A percentile compares a stretch with the other conserved stretches of the same genome.
Conservation (phyloP, 2,329 filamentous ascomycete species). For the Bipolaris gigantea region DNA sequence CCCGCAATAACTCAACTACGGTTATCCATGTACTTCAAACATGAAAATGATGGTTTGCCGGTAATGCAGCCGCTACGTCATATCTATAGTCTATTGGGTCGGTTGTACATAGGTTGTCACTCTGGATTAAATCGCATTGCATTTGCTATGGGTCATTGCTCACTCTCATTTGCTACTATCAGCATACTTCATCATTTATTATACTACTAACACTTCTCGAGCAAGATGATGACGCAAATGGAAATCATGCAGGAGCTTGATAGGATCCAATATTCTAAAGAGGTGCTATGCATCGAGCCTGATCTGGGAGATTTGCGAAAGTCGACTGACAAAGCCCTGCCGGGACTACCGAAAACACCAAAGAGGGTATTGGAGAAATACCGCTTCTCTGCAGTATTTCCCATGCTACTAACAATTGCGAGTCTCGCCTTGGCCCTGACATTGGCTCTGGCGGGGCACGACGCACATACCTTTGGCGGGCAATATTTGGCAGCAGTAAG, state of each 20-base stretch:
- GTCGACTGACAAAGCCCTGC: constrained; percentile 24
- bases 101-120: not conserved
- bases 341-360: constrained; percentile 22
- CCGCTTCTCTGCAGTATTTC: constrained; percentile 23
- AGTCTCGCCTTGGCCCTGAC: constrained; percentile 23
- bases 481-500: constrained; percentile 27
- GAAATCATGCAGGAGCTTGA: constrained; percentile 5
- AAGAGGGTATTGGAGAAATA: constrained; percentile 25
- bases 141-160: not conserved
- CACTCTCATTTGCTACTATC: not conserved
- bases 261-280: constrained; percentile 9
- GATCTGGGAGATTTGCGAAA: constrained; percentile 27
- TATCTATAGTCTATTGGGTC: not conserved
- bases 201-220: not conserved
- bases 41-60: not conserved
- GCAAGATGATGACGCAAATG: not conserved
- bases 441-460: constrained; percentile 21
- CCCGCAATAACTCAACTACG: constrained; percentile 6
- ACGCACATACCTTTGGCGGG: constrained; percentile 13
- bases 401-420: constrained; percentile 14
- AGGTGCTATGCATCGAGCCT: constrained; percentile 18
- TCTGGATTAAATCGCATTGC: not conserved
- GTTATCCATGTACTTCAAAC: constrained; percentile 8
- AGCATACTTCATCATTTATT: not conserved
- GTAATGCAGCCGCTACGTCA: constrained; percentile 4